A percentile compares a stretch with the other conserved stretches of the same genome.
Evolutionary conservation across 2,329 filamentous ascomycete genomes (phyloP).

Genomic region (Nemania sp.): DNA sequence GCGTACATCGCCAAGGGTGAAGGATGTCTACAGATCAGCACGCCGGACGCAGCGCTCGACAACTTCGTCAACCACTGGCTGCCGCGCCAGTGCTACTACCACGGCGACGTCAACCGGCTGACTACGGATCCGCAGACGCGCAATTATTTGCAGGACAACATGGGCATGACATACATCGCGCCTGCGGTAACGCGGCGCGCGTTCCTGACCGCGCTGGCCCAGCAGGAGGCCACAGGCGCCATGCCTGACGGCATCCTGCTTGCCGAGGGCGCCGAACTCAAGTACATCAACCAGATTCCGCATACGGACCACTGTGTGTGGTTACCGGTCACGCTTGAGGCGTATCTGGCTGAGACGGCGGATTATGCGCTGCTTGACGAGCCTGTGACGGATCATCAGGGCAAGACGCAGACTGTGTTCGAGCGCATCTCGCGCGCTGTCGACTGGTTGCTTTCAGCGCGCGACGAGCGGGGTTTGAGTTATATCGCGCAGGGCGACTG

Average conservation of each 20-base stretch:
- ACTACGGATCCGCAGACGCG: conserved; percentile 70
- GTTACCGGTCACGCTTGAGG: conserved; percentile 66
- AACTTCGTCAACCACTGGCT: conserved; percentile 72
- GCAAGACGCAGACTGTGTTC: conserved; percentile 62
- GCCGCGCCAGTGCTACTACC: conserved; percentile 68
- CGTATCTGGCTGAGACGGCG: conserved; percentile 66
- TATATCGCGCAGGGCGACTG: conserved; percentile 71
- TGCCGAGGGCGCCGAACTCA: conserved; percentile 65
- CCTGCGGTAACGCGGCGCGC: conserved; percentile 62
- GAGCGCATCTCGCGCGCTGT: conserved; percentile 68
- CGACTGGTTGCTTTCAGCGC: conserved; percentile 65
- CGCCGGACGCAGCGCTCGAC: conserved; percentile 66
- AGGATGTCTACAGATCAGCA: conserved; percentile 65
- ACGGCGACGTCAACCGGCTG: conserved; percentile 69
- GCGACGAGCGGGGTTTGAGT: conserved; percentile 65
- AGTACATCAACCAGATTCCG: conserved; percentile 72
- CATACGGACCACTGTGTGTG: conserved; percentile 71
- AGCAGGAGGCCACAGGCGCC: conserved; percentile 66
- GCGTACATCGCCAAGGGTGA: conserved; percentile 62
- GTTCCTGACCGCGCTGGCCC: conserved; percentile 62
- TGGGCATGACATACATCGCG: conserved; percentile 70
- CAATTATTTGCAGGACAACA: conserved; percentile 71
- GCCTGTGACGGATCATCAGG: conserved; percentile 56
- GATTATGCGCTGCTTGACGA: conserved; percentile 64
- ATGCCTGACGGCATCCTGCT: conserved; percentile 70